Conservation (phyloP, 148 eudicot genomes). For the Suaeda aralocaspica region DNA sequence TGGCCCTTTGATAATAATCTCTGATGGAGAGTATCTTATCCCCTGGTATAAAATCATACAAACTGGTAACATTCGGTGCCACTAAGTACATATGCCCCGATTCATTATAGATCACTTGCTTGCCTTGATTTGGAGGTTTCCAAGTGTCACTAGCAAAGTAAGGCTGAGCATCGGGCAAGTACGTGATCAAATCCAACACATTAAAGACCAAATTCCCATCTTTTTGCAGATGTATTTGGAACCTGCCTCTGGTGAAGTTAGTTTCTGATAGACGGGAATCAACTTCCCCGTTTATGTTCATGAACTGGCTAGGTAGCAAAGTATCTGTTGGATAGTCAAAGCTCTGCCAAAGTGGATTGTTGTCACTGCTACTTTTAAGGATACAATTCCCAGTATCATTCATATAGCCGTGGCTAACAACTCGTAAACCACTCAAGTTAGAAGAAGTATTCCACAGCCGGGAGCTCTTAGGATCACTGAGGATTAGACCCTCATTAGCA, state of each 20-base stretch:
- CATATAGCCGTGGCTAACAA: conserved; percentile 29
- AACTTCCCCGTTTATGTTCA: conserved; percentile 14
- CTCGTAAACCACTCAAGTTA: not conserved
- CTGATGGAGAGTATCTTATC: not conserved
- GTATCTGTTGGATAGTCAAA: conserved; percentile 43
- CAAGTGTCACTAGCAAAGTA: conserved; percentile 16
- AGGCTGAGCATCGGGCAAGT: not conserved
- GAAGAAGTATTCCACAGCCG: conserved; percentile 25
- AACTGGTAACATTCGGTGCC: conserved; percentile 7
- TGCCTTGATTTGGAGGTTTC: not conserved
- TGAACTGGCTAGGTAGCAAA: conserved; percentile 38
- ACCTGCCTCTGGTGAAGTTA: conserved; percentile 43
- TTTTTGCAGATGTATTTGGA: conserved; percentile 16
- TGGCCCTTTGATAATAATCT: conserved; percentile 36
- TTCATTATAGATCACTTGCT: conserved; percentile 22
- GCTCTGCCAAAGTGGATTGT: conserved; percentile 35
- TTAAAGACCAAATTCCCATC: conserved; percentile 25
- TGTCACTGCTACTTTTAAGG: conserved; percentile 15
- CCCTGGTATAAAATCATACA: conserved; percentile 4
- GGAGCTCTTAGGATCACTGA: conserved; percentile 38
- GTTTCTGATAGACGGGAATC: conserved; percentile 29
- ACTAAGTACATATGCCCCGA: conserved; percentile 30
- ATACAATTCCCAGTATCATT: conserved; percentile 48
- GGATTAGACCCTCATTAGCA: conserved; percentile 35
- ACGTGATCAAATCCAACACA: not conserved